phyloP scores from a whole-genome alignment of 2,329 filamentous ascomycete species.

The Tolypocladium cylindrosporum region DNA sequence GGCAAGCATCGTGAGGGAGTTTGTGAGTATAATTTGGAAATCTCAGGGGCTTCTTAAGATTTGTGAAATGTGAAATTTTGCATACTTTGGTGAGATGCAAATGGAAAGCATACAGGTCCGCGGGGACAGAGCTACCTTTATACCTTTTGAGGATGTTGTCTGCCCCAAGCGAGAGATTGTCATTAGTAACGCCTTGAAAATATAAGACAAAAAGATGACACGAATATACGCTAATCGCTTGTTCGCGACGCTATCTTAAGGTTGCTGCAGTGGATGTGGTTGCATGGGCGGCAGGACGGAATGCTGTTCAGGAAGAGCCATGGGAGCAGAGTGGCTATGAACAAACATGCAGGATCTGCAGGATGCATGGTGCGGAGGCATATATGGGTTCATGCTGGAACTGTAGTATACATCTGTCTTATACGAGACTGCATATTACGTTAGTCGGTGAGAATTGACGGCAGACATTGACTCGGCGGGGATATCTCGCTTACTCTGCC shows the following conservation, averaged over 20 bases:
- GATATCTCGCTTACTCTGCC: too few relatives aligned
- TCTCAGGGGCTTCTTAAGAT: not conserved
- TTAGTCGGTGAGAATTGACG: not conserved
- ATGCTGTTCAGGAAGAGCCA: not conserved
- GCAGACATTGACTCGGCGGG: too few relatives aligned
- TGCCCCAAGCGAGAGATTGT: too few relatives aligned
- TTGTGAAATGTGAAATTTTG: not conserved
- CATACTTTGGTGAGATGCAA: not conserved
- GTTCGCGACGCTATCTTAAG: too few relatives aligned
- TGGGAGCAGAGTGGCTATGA: not conserved
- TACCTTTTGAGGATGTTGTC: not conserved
- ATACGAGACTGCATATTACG: not conserved
- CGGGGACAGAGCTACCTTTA: not conserved
- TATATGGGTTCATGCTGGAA: not conserved
- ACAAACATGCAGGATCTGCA: not conserved
- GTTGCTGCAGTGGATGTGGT: too few relatives aligned
- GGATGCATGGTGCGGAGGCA: not conserved
- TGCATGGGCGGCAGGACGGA: too few relatives aligned
- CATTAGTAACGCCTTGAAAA: too few relatives aligned
- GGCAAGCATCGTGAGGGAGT: not conserved
- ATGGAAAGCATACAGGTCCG: too few relatives aligned
- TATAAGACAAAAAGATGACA: too few relatives aligned
- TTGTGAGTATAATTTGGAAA: not conserved
- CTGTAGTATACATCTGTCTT: not conserved
- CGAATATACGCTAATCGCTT: too few relatives aligned